Percentiles rank a stretch among this genome's conserved stretches.
Evolutionary conservation across 495 filamentous ascomycete genomes (phyloP).

Genomic region (Aspergillus egyptiacus): DNA sequence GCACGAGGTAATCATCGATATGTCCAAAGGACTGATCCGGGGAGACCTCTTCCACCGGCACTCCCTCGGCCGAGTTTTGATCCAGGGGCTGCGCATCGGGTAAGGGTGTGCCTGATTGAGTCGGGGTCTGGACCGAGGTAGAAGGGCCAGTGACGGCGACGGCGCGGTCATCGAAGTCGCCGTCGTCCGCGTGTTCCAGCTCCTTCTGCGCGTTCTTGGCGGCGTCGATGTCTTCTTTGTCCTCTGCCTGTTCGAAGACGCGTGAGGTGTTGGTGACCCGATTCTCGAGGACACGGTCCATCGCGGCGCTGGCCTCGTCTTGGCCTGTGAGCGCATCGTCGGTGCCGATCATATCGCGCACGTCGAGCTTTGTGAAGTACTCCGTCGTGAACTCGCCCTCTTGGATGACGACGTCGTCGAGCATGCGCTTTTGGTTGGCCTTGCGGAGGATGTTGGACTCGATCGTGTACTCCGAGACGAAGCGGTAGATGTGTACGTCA

Average conservation of each 20-base stretch:
- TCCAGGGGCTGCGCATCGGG: slow-evolving; percentile 13
- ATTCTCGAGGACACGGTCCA: slow-evolving; percentile 76
- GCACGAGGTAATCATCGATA: slow-evolving; percentile 83
- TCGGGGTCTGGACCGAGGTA: slow-evolving; percentile 12
- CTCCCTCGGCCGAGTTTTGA: slow-evolving; percentile 1
- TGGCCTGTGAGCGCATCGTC: slow-evolving; percentile 49
- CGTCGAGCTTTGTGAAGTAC: slow-evolving; percentile 77
- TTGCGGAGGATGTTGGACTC: slow-evolving; percentile 98
- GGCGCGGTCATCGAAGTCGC: slow-evolving; percentile 79
- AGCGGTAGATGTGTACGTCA: slow-evolving; percentile 96
- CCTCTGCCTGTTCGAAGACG: slow-evolving; percentile 83
- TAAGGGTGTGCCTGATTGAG: slow-evolving; percentile 29
- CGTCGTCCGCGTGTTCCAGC: slow-evolving; percentile 76
- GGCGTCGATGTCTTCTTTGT: slow-evolving; percentile 83
- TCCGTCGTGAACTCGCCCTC: slow-evolving; percentile 98
- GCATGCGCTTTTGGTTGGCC: slow-evolving; percentile 92
- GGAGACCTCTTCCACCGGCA: slow-evolving; percentile 29
- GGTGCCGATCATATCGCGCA: slow-evolving; percentile 62
- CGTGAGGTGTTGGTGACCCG: slow-evolving; percentile 47
- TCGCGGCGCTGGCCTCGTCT: slow-evolving; percentile 69
- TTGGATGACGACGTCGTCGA: slow-evolving; percentile 97
- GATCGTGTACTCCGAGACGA: slow-evolving; percentile 96
- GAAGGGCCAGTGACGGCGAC: slow-evolving; percentile 18
- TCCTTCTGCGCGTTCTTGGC: slow-evolving; percentile 86
- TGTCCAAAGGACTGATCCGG: slow-evolving; percentile 41